A percentile compares a stretch with the other conserved stretches of the same genome.
Evolutionary conservation across 1,284 basidiomycete genomes (phyloP).

Genomic region (Ustilago loliicola): DNA sequence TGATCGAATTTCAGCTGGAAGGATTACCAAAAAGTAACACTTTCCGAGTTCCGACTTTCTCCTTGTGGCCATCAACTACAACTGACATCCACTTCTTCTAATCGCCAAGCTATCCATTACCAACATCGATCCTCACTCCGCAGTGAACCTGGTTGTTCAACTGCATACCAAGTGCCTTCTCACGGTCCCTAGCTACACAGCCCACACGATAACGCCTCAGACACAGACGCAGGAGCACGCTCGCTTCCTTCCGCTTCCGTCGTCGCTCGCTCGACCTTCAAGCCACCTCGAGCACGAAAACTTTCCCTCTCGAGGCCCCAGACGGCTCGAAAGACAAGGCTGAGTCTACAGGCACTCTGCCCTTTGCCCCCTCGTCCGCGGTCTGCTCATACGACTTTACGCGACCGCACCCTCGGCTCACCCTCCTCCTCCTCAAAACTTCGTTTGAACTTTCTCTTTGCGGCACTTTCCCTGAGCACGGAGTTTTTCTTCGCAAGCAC

Average conservation of each 20-base stretch:
- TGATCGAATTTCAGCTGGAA: slow-evolving; percentile 6
- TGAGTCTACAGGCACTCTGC: neutral
- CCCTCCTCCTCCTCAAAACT: neutral
- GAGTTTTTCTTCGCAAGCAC: slow-evolving; percentile 14
- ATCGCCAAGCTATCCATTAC: slow-evolving; percentile 1
- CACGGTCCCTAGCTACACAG: neutral
- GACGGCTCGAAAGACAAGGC: neutral
- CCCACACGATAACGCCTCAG: neutral
- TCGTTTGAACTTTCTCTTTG: neutral
- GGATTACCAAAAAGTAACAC: slow-evolving; percentile 10
- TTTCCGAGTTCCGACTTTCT: slow-evolving; percentile 31
- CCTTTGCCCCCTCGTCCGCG: neutral
- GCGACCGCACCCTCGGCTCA: neutral
- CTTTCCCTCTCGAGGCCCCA: neutral
- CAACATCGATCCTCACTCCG: slow-evolving; percentile 8
- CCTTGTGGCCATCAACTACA: slow-evolving; percentile 11
- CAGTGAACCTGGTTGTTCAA: slow-evolving; percentile 1
- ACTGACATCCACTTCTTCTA: slow-evolving; percentile 6
- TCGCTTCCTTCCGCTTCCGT: slow-evolving; percentile 3
- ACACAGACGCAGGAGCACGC: slow-evolving; percentile 4
- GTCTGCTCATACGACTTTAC: neutral
- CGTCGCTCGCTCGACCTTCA: neutral
- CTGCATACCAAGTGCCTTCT: slow-evolving; percentile 6
- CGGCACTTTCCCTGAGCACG: slow-evolving; percentile 23
- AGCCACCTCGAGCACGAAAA: slow-evolving; percentile 2